Evolutionary conservation across 1,139 yeast species (phyloP), one percentile per base, ranked within the genome.

Genomic region (Suhomyces yuchorum): DNA sequence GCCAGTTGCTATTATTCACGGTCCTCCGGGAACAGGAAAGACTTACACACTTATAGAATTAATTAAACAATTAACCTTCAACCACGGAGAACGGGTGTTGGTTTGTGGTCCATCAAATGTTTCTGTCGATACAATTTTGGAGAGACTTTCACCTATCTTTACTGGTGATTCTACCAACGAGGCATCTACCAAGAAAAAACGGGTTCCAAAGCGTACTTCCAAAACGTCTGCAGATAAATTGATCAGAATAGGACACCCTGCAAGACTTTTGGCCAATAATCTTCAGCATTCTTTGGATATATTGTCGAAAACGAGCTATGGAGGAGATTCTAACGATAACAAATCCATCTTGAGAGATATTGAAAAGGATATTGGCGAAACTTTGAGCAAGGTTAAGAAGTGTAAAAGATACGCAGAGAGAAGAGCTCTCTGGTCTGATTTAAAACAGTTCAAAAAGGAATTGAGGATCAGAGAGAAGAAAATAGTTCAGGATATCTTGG

Each of bases 71-170:
- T 69, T 90, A 47, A 78, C 85, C 0, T 73, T 71, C 14, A 69
- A 70, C 12, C 62, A 64, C 32, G 82, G 84, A 8, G 84, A 87
- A 55, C 73, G 93, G 44, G 85, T 93, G 0, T 71, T 93, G 37
- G 95, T 93, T 0, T 92, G 98, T 68, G 98, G 97, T 0, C 96
- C 98, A 0, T 92, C 98, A 0, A 93, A 93, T 62, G 85, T 91
- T n/a, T 84, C 97, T 0, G 97, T 91, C 0, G 98, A 93, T 65
- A 93, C 96, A 0, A 87, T 93, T 26, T 67, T 91, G 43, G 98
- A 92, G 62, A 72, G 97, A 51, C 66, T 92, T 22, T 77, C 84
- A n/a, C 68, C 71, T 1, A 56, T 54, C 4, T 71, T 72, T 50
- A 55, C 49, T 5, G 54, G 52, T 3, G 57, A 51, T 3, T 8